Evolutionary conservation across 2,329 filamentous ascomycete species (phyloP).

Genomic region (Aspergillus pseudoviridinutans): DNA sequence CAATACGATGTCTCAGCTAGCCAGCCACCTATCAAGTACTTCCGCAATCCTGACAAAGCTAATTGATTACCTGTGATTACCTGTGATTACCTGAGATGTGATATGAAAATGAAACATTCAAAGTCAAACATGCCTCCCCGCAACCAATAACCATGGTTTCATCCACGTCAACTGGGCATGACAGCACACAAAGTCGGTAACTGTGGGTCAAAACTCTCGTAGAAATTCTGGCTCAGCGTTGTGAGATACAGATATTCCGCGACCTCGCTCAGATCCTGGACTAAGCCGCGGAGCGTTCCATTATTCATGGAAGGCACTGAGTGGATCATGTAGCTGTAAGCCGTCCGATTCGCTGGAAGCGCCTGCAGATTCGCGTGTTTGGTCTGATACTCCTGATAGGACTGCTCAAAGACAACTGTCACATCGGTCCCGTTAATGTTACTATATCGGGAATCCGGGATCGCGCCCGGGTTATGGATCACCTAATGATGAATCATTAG

Average conservation of each 20-base stretch:
- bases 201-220: slow-evolving; percentile 9
- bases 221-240: slow-evolving; percentile 3
- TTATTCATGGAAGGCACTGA: slow-evolving; percentile 7
- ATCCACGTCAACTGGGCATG: slow-evolving; percentile 4
- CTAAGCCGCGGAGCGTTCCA: slow-evolving; percentile 1
- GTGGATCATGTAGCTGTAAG: slow-evolving; percentile 11
- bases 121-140: background rate
- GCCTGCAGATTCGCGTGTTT: background rate
- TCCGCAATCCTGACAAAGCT: background rate
- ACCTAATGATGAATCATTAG: slow-evolving; percentile 2
- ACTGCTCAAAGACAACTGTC: slow-evolving; percentile 12
- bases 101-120: no score
- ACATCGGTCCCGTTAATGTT: slow-evolving; percentile 6
- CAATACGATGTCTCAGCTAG: background rate
- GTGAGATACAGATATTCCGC: slow-evolving; percentile 12
- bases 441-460: slow-evolving; percentile 7
- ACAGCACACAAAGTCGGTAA: slow-evolving; percentile 5
- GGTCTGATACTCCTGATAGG: slow-evolving; percentile 6
- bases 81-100: no score
- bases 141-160: background rate
- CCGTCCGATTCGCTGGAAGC: background rate
- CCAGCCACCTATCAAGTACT: background rate
- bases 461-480: slow-evolving; percentile 14
- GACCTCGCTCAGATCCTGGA: slow-evolving; percentile 6
- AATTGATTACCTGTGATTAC: background rate